Conservation (phyloP, 2,329 filamentous ascomycete genomes). For the Thelonectria discophora region DNA sequence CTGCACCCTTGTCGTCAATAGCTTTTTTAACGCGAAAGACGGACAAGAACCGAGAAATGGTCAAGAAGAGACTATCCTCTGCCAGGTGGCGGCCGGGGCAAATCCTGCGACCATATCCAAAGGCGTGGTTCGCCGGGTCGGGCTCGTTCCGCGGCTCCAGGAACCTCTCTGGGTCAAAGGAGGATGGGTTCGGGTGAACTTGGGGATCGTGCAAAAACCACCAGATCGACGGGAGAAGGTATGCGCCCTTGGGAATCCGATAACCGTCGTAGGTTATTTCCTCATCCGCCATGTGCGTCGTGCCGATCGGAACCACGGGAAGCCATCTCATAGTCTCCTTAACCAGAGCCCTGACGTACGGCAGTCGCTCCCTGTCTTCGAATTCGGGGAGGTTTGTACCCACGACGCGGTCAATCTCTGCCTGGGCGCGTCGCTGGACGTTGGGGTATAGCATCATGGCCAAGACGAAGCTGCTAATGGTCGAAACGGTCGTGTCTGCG, state of each 20-base stretch:
- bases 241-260: slow-evolving; percentile 42
- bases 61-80: slow-evolving; percentile 46
- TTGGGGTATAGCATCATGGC: slow-evolving; percentile 38
- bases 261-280: slow-evolving; percentile 41
- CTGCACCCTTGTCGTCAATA: slow-evolving; percentile 29
- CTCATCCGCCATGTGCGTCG: slow-evolving; percentile 51
- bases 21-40: slow-evolving; percentile 53
- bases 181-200: slow-evolving; percentile 60
- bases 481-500: slow-evolving; percentile 43
- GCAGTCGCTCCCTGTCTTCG: slow-evolving; percentile 41
- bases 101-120: slow-evolving; percentile 49
- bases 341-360: slow-evolving; percentile 44
- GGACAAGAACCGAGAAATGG: slow-evolving; percentile 53
- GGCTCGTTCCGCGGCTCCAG: slow-evolving; percentile 43
- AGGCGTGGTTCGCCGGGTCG: slow-evolving; percentile 43
- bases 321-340: slow-evolving; percentile 46
- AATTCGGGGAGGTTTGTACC: slow-evolving; percentile 44
- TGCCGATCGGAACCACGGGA: slow-evolving; percentile 46
- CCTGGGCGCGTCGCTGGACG: slow-evolving; percentile 38
- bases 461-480: slow-evolving; percentile 38
- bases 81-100: slow-evolving; percentile 49
- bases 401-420: slow-evolving; percentile 42
- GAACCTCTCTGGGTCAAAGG: slow-evolving; percentile 48
- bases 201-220: slow-evolving; percentile 66
- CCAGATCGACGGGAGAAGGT: slow-evolving; percentile 38